Base-by-base conservation (phyloP, 352 stramenopile species). In the Phytophthora gonapodyides region DNA sequence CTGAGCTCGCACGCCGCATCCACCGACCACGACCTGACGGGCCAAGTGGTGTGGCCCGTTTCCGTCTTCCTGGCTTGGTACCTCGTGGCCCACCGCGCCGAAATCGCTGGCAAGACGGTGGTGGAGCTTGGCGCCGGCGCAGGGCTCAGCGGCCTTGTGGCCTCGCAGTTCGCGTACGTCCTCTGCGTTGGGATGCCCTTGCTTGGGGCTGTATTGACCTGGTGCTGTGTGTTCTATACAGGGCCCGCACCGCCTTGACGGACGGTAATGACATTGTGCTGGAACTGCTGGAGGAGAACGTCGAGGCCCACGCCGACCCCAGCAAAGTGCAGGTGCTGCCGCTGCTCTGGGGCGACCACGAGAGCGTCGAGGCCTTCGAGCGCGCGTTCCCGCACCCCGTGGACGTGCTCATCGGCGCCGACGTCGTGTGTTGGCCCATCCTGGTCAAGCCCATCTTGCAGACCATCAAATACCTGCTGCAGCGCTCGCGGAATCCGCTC, bases 21-120 rank as follows among this genome's bases (percentile, higher is more conserved):
- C 21, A 92, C 83, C 1, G 83, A 90, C 64, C 83, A 88, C 61
- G 81, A 92, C 43, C 65, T 92, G 24, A 92, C 83, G 34, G 83
- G 83, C 36, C 83, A 92, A 82, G 72, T 92, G 0, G 75, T 92
- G 43, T 92, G 80, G 83, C 83, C 79, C 10, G 81, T 90, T 17
- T 91, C 81, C 7, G 68, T 74, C 12, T 83, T 87, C 49, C 57
- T 88, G 21, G 75, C 75, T n/a, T 87, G 76, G 73, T 78, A 75
- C 34, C 52, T 79, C 7, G 50, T 71, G 31, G 49, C 64, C 7
- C 73, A 78, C 17, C 51, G 67, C 0, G 38, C 77, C 0, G 61
- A 83, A 16, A 57, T 88, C 13, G 62, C 21, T 17, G 72, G 64
- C 37, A 84, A 84, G 50, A 82, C 54, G 0, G 74, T 88, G 21